phyloP scores from a whole-genome alignment of 2,329 filamentous ascomycete genomes.

The Scortechinia acanthostroma region DNA sequence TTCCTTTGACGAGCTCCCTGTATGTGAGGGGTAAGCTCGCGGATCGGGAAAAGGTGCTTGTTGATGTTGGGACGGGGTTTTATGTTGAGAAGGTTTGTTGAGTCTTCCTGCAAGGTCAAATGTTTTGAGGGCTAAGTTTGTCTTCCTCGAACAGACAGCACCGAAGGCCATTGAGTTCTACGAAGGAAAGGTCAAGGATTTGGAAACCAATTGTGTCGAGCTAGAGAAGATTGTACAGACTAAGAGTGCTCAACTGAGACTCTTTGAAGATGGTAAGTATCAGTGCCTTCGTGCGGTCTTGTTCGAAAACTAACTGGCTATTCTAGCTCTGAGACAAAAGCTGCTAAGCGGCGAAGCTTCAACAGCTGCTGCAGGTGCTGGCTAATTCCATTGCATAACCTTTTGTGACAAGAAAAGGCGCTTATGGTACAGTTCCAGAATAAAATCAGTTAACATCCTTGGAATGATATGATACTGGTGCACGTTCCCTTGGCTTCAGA shows the following conservation, averaged over 20 bases:
- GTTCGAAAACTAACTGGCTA: not conserved
- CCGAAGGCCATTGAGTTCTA: constrained; percentile 62
- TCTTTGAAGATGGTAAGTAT: not conserved
- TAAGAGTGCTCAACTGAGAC: not conserved
- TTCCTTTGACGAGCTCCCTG: constrained; percentile 89
- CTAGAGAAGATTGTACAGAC: constrained; percentile 61
- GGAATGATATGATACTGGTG: no score
- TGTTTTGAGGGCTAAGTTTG: not conserved
- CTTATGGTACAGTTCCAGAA: no score
- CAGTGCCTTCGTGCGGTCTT: not conserved
- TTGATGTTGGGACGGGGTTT: constrained; percentile 90
- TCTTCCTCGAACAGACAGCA: constrained; percentile 29
- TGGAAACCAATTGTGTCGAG: constrained; percentile 58
- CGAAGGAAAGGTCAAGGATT: constrained; percentile 57
- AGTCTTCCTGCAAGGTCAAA: not conserved
- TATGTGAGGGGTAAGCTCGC: constrained; percentile 82
- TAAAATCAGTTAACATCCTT: no score
- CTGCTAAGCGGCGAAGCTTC: constrained; percentile 18
- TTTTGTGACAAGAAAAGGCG: no score
- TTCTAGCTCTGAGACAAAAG: constrained; percentile 31
- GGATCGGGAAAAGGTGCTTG: constrained; percentile 70
- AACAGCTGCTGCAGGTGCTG: constrained; percentile 6
- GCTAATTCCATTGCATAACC: no score
- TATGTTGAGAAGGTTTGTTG: constrained; percentile 77
- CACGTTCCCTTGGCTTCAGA: no score